These are phyloP conservation scores for Strombidium stylifer DNA, from an alignment of 73 alveolate species.

Conservation along the genomic window DNA sequence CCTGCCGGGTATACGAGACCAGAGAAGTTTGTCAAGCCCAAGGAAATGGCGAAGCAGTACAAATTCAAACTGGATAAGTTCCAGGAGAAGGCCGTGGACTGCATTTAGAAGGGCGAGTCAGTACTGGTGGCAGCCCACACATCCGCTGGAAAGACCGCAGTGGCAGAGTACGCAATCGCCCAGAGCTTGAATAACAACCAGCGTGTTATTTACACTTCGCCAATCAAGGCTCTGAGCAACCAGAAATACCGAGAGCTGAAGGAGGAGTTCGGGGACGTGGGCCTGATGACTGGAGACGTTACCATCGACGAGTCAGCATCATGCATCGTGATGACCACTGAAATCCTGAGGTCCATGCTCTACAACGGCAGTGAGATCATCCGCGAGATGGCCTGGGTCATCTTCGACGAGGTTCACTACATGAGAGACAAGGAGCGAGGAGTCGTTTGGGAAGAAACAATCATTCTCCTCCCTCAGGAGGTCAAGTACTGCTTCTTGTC, in stretches of 20 bases:
- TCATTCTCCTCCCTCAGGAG: conserved; percentile 86
- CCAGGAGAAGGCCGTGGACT: conserved; percentile 93
- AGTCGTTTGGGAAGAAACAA: conserved; percentile 99
- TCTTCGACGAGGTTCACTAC: conserved; percentile 99
- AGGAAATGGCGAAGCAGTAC: conserved; percentile 79
- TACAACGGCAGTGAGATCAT: conserved; percentile 99
- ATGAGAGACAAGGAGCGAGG: conserved; percentile 99
- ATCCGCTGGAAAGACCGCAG: conserved; percentile 99
- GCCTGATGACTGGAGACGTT: conserved; percentile 99
- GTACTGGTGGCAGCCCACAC: conserved; percentile 99
- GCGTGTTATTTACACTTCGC: conserved; percentile 99
- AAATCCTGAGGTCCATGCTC: conserved; percentile 98
- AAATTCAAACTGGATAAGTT: conserved; percentile 92
- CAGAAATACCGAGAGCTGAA: conserved; percentile 99
- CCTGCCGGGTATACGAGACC: conserved; percentile 23
- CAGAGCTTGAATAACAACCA: conserved; percentile 93
- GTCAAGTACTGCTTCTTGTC: conserved; percentile 97
- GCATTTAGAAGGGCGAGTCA: conserved; percentile 93
- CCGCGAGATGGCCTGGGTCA: conserved; percentile 99
- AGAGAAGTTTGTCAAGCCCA: not conserved
- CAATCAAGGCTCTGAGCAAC: conserved; percentile 99
- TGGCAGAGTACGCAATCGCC: conserved; percentile 99
- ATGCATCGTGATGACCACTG: conserved; percentile 99
- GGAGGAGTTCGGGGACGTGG: conserved; percentile 99
- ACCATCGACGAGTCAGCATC: conserved; percentile 95